Evolutionary conservation across 2,329 filamentous ascomycete genomes (phyloP), one percentile per base, ranked within the genome.

Genomic region (Rosellinia necatrix): DNA sequence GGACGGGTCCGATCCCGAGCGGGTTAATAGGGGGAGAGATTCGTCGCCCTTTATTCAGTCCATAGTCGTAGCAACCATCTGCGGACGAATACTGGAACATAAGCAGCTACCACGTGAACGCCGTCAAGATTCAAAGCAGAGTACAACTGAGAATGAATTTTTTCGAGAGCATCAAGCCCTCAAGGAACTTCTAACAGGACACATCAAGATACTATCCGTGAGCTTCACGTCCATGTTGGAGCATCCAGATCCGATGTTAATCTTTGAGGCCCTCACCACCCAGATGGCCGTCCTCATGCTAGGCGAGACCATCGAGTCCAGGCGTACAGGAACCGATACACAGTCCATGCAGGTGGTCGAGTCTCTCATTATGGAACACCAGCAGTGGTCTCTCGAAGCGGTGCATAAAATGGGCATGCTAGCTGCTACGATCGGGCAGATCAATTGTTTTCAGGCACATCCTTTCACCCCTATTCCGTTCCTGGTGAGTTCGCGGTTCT

Each of bases 391-490:
- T 3, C 17, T 55, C 29, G 51, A 59, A n/a, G 51, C 51, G 19
- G 42, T 55, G 19, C 21, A 25, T 32, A 47, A 52, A n/a, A 32
- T 59, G 17, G n/a, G 29, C 30, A 3, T 29, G 6, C 42, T 59
- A 7, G 35, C 48, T 27, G 24, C 25, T 35, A 27, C 47, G 19
- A 40, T 59, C 29, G 34, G 43, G 17, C 56, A 59, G 29, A 32
- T 34, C 3, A 48, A 24, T n/a, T 22, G 53, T 35, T 57, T 57
- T 37, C 54, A 57, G 49, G 49, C 50, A 47, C 56, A 58, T 43
- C 56, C 56, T 47, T 41, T 58, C 17, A 58, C 56, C 5, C 49
- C 56, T 8, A 58, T 58, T 38, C 56, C 43, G 30, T 50, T 58
- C n/a, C 25, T 58, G 5, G 24, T 44, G 27, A 42, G 37, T 15